A percentile compares a stretch with the other conserved stretches of the same genome.
Evolutionary conservation across 2,329 filamentous ascomycete species (phyloP).

Genomic region (Elsinoe ampelina): DNA sequence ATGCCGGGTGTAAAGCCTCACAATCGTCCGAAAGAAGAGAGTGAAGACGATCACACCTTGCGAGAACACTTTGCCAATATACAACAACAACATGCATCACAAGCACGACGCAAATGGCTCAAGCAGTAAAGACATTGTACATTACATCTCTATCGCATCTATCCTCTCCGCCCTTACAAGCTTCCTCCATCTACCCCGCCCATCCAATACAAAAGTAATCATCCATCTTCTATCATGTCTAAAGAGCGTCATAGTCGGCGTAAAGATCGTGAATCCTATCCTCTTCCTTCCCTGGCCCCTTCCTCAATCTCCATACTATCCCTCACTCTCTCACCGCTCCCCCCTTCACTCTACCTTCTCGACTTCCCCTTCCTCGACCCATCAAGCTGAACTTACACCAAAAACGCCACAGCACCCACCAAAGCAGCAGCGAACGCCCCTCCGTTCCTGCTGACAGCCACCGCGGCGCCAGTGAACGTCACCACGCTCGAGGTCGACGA

Average conservation of each 20-base stretch:
- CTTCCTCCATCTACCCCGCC: not conserved
- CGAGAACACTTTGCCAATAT: too few species aligned
- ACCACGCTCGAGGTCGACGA: not conserved
- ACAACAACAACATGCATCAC: too few species aligned
- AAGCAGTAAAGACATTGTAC: constrained; percentile 4
- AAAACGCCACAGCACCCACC: not conserved
- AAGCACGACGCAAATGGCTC: not conserved
- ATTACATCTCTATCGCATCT: not conserved
- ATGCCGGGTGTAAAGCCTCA: too few species aligned
- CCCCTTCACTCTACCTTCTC: too few species aligned
- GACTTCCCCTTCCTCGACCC: too few species aligned
- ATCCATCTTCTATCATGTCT: not conserved
- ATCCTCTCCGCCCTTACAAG: not conserved
- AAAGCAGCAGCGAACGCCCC: not conserved
- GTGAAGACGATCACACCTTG: too few species aligned
- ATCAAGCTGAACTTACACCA: not conserved
- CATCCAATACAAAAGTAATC: not conserved
- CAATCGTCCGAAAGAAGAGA: too few species aligned
- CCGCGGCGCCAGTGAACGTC: not conserved
- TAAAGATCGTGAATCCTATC: not conserved
- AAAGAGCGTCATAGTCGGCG: constrained; percentile 11
- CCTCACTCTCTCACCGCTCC: too few species aligned
- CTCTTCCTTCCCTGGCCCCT: not conserved
- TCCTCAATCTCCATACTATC: too few species aligned
- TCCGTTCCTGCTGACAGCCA: not conserved